phyloP scores from a whole-genome alignment of 1,284 basidiomycete genomes.

The Amylostereum areolatum region DNA sequence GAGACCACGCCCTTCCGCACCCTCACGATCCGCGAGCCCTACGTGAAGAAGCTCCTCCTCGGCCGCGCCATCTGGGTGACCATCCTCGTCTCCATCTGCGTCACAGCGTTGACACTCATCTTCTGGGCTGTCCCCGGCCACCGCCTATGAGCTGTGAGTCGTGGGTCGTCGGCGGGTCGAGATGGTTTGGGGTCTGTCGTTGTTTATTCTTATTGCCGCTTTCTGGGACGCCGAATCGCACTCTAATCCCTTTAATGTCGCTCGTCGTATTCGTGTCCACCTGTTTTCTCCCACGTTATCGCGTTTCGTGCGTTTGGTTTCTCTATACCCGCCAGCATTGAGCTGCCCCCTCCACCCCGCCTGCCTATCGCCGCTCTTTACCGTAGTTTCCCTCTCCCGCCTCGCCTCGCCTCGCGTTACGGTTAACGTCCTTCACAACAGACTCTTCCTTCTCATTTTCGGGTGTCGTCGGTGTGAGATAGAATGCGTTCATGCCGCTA shows the following conservation, averaged over 20 bases:
- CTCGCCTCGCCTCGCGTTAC: not conserved
- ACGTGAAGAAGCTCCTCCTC: slow-evolving; percentile 84
- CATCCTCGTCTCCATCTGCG: slow-evolving; percentile 62
- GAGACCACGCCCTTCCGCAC: slow-evolving; percentile 92
- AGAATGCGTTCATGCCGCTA: no score
- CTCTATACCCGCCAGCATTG: not conserved
- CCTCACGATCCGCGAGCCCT: slow-evolving; percentile 84
- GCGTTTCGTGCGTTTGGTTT: not conserved
- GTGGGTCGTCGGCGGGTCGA: not conserved
- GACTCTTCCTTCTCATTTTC: no score
- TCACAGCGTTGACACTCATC: slow-evolving; percentile 74
- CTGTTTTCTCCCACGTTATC: not conserved
- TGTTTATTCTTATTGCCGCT: not conserved
- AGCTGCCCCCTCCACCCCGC: not conserved
- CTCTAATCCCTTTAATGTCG: not conserved
- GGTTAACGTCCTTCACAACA: not conserved
- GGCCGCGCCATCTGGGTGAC: slow-evolving; percentile 85
- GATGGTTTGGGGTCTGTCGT: no score
- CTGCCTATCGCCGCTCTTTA: not conserved
- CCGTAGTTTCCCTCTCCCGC: not conserved
- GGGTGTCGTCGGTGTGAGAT: no score
- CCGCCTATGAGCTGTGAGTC: slow-evolving; percentile 47
- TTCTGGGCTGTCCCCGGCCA: slow-evolving; percentile 93
- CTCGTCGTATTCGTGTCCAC: not conserved
- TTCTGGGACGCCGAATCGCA: not conserved